Evolutionary conservation across 345 rosid species (phyloP).

Genomic region (Rhodomyrtus tomentosa): DNA sequence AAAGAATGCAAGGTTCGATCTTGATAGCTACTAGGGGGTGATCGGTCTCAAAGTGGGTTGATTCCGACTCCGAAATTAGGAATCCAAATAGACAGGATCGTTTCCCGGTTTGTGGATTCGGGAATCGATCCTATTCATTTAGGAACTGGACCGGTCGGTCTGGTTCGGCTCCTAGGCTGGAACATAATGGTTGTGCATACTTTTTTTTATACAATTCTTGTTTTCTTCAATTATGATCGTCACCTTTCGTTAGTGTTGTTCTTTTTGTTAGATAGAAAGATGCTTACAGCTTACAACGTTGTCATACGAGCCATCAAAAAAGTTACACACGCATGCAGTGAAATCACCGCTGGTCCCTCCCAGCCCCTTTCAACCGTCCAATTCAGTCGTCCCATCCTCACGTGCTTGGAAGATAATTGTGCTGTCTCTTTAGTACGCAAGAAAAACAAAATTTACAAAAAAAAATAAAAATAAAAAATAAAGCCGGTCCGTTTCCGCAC

Average conservation of each 20-base stretch:
- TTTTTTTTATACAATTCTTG: no score
- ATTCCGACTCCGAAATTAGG: rapidly evolving
- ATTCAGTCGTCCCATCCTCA: no score
- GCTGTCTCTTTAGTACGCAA: neutral
- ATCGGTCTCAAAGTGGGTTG: rapidly evolving
- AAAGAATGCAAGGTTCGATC: neutral
- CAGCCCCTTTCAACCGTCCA: neutral
- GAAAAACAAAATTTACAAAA: neutral
- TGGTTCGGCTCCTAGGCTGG: rapidly evolving
- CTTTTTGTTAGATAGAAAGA: no score
- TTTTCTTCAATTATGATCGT: no score
- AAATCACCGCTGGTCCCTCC: neutral
- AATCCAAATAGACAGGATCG: rapidly evolving
- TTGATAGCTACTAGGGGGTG: neutral
- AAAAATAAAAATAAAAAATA: neutral
- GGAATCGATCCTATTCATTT: rapidly evolving
- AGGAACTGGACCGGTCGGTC: neutral
- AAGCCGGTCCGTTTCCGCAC: neutral
- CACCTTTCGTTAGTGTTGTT: no score
- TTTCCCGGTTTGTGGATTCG: rapidly evolving
- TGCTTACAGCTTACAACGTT: no score
- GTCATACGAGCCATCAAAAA: neutral
- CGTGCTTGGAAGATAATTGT: neutral
- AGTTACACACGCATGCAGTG: neutral
- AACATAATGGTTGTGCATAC: neutral